Conservation (phyloP, 345 rosid species). For the Clarkia xantiana region DNA sequence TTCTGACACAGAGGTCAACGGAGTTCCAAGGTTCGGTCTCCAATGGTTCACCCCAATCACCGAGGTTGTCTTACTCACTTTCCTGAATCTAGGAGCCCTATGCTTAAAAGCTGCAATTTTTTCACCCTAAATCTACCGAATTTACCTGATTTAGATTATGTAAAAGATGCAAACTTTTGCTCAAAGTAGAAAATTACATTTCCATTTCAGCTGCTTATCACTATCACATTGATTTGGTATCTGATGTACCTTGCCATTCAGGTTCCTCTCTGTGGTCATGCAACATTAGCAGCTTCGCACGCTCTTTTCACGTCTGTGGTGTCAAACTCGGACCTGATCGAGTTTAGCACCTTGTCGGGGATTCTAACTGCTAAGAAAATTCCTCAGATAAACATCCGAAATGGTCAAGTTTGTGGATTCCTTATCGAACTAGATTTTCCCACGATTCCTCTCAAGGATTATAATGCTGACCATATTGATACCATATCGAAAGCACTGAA, state of each 20-base stretch:
- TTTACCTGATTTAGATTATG: neutral
- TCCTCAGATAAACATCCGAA: constrained; percentile 13
- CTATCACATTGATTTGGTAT: too few species aligned
- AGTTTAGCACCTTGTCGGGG: constrained; percentile 58
- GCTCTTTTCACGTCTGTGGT: constrained; percentile 36
- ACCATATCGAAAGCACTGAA: constrained; percentile 34
- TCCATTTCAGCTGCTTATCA: too few species aligned
- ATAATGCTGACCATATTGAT: constrained; percentile 15
- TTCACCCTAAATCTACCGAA: too few species aligned
- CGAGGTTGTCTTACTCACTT: constrained; percentile 18
- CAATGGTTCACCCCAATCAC: constrained; percentile 53
- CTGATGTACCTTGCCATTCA: constrained; percentile 12
- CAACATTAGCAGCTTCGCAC: constrained; percentile 73
- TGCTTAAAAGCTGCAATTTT: too few species aligned
- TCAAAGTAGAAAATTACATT: neutral
- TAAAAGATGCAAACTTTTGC: neutral
- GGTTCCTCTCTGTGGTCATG: constrained; percentile 83
- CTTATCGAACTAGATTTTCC: constrained; percentile 52
- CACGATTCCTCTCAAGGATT: constrained; percentile 17
- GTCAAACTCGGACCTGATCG: constrained; percentile 36
- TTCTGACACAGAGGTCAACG: constrained; percentile 3
- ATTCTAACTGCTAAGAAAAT: constrained; percentile 48
- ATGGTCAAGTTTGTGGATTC: constrained; percentile 20
- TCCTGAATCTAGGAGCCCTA: neutral
- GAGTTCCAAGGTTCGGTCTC: constrained; percentile 31